phyloP scores from a whole-genome alignment of 768 basidiomycete species.

The Lentinula sp. region DNA sequence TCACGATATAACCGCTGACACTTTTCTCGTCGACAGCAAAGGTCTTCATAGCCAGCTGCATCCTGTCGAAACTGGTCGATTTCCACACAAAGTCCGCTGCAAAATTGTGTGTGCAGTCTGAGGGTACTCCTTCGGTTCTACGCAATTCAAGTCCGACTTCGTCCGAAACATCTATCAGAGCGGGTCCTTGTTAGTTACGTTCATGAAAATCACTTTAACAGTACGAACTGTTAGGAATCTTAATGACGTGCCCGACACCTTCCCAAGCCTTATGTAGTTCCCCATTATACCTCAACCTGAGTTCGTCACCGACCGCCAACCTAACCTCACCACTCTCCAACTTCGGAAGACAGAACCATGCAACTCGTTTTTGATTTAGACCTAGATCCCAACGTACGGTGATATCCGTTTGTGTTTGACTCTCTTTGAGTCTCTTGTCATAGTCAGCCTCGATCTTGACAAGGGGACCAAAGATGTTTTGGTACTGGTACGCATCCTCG shows the following conservation, averaged over 20 bases:
- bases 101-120: constrained; percentile 91
- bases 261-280: constrained; percentile 94
- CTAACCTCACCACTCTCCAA: constrained; percentile 97
- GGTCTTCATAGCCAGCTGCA: constrained; percentile 99
- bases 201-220: not conserved
- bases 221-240: constrained; percentile 93
- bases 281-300: constrained; percentile 84
- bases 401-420: constrained; percentile 97
- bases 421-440: constrained; percentile 95
- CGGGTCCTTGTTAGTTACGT: not conserved
- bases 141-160: constrained; percentile 94
- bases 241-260: constrained; percentile 89
- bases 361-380: constrained; percentile 97
- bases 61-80: constrained; percentile 97
- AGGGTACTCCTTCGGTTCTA: constrained; percentile 86
- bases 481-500: constrained; percentile 99
- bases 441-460: constrained; percentile 99
- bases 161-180: constrained; percentile 83
- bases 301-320: constrained; percentile 93
- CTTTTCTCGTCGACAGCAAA: constrained; percentile 99
- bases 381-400: constrained; percentile 96
- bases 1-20: constrained; percentile 95
- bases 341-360: constrained; percentile 96
- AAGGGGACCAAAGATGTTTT: constrained; percentile 98
- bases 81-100: constrained; percentile 99